These are phyloP conservation scores for Stentor coeruleus DNA, from an alignment of 73 alveolate species.

Conservation along the genomic window DNA sequence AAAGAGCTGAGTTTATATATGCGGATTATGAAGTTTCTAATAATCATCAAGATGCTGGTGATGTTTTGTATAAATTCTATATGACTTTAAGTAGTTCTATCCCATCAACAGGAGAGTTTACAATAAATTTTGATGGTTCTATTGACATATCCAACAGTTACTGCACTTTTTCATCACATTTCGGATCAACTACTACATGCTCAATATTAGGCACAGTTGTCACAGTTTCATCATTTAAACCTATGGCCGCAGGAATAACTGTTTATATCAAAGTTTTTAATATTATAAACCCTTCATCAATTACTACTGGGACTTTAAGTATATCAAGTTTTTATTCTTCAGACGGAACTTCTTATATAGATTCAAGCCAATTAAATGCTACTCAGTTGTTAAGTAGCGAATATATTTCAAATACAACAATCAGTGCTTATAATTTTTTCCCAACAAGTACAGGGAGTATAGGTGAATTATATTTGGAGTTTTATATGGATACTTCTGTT, in stretches of 20 bases:
- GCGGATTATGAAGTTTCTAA: background rate
- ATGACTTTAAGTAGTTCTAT: background rate
- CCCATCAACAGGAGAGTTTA: background rate
- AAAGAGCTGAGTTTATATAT: background rate
- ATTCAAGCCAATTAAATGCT: background rate
- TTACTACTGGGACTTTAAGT: background rate
- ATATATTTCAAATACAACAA: background rate
- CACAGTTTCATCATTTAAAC: background rate
- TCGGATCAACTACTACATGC: background rate
- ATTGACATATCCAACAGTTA: background rate
- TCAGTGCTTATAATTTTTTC: background rate
- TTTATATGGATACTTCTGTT: slow-evolving; percentile 12
- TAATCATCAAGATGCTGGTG: background rate
- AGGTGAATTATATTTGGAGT: background rate
- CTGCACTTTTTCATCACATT: background rate
- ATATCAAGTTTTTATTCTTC: background rate
- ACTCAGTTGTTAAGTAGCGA: background rate
- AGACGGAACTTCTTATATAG: background rate
- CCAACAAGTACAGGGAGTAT: background rate
- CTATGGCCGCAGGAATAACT: background rate
- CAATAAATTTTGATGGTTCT: background rate
- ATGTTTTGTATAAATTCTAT: background rate
- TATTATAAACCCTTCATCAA: background rate
- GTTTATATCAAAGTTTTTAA: background rate
- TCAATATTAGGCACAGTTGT: background rate